These are phyloP conservation scores for Fusarium stilboides DNA, from an alignment of 2,329 filamentous ascomycete species.

Conservation along the genomic window DNA sequence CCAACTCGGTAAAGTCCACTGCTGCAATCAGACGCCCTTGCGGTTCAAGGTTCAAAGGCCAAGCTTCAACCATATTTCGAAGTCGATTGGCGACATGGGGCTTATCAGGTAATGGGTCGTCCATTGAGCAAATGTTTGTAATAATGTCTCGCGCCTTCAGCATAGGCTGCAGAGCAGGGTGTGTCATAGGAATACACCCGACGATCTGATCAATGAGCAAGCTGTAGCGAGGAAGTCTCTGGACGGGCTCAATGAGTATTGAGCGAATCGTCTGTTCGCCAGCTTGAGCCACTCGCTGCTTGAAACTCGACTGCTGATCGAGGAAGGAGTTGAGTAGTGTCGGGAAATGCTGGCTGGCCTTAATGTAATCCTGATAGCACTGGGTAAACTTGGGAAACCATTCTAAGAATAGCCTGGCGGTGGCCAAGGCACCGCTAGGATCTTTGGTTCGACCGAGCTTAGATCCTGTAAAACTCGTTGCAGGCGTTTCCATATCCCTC, in stretches of 20 bases:
- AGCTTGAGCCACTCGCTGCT: conserved; percentile 82
- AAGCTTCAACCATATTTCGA: conserved; percentile 81
- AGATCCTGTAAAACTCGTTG: conserved; percentile 59
- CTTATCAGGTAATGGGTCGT: conserved; percentile 78
- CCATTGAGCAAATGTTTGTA: conserved; percentile 95
- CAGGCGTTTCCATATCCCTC: conserved; percentile 77
- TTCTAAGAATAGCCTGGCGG: conserved; percentile 86
- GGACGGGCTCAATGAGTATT: conserved; percentile 94
- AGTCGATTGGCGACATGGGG: conserved; percentile 81
- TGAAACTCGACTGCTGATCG: conserved; percentile 86
- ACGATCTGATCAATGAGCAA: conserved; percentile 97
- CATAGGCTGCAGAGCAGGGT: conserved; percentile 86
- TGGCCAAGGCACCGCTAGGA: conserved; percentile 81
- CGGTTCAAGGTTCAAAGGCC: conserved; percentile 80
- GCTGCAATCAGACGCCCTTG: conserved; percentile 85
- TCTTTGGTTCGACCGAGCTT: conserved; percentile 72
- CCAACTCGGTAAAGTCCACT: conserved; percentile 83
- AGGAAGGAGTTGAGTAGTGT: conserved; percentile 84
- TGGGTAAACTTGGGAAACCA: conserved; percentile 95
- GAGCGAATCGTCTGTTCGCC: conserved; percentile 94
- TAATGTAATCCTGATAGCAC: conserved; percentile 94
- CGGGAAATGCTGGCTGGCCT: conserved; percentile 88
- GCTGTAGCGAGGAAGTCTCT: conserved; percentile 93
- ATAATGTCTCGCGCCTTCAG: conserved; percentile 94
- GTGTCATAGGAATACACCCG: conserved; percentile 85